phyloP scores from a whole-genome alignment of 257 asterid species.

The Rauvolfia tetraphylla region DNA sequence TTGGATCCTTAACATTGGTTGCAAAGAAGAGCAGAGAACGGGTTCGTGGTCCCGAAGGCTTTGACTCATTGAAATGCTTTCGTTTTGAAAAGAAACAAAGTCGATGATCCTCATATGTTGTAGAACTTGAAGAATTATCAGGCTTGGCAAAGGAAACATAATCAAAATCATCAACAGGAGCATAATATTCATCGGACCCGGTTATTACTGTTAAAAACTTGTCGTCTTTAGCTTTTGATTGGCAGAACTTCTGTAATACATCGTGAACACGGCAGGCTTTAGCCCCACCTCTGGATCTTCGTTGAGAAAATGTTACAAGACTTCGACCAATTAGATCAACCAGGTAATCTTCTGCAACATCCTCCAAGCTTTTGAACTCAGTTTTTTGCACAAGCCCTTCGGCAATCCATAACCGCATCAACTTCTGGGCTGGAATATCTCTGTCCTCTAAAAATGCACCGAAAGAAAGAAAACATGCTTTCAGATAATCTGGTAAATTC shows the following conservation, averaged over 20 bases:
- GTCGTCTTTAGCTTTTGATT: neutral
- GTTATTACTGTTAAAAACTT: neutral
- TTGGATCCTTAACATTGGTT: neutral
- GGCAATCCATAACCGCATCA: neutral
- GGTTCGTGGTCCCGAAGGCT: neutral
- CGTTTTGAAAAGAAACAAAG: neutral
- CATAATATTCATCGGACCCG: neutral
- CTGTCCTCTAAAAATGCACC: neutral
- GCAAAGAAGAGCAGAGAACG: neutral
- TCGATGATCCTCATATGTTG: neutral
- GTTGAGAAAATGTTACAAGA: neutral
- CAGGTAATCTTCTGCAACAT: neutral
- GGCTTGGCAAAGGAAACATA: neutral
- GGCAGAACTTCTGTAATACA: neutral
- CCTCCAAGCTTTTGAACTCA: neutral
- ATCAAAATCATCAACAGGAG: neutral
- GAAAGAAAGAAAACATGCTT: neutral
- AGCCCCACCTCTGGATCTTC: neutral
- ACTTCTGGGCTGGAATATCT: neutral
- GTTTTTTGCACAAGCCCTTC: neutral
- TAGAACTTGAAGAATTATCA: neutral
- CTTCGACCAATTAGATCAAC: neutral
- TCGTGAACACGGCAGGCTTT: neutral
- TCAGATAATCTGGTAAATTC: neutral
- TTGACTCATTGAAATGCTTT: neutral